These are phyloP conservation scores for Ophiosphaerella herpotricha DNA, from an alignment of 2,329 filamentous ascomycete genomes.

Conservation along the genomic window DNA sequence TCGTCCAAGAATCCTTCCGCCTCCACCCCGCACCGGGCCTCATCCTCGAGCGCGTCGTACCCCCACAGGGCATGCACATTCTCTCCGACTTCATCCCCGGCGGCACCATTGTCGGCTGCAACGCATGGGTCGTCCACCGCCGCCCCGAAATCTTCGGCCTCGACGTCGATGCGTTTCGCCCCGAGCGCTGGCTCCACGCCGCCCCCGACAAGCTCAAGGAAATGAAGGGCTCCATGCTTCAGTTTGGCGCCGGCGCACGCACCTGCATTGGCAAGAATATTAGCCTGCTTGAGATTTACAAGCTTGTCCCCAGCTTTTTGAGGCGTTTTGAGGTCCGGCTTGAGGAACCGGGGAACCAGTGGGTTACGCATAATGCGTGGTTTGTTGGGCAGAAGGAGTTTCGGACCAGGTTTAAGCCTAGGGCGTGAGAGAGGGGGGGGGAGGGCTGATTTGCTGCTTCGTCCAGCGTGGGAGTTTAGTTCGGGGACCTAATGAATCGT, in stretches of 20 bases:
- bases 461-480: too few species aligned
- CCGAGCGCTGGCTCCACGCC: slow-evolving; percentile 68
- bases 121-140: slow-evolving; percentile 75
- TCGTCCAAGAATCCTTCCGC: slow-evolving; percentile 77
- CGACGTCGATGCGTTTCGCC: slow-evolving; percentile 68
- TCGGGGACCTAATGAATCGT: too few species aligned
- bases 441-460: too few species aligned
- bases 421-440: slow-evolving; percentile 3
- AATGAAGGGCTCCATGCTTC: slow-evolving; percentile 73
- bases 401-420: slow-evolving; percentile 48
- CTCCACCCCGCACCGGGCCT: slow-evolving; percentile 75
- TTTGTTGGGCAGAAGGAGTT: slow-evolving; percentile 56
- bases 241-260: slow-evolving; percentile 72
- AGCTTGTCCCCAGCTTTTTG: slow-evolving; percentile 61
- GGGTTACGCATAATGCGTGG: slow-evolving; percentile 59
- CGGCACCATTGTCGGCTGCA: slow-evolving; percentile 75
- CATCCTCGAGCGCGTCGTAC: slow-evolving; percentile 74
- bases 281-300: slow-evolving; percentile 56
- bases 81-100: slow-evolving; percentile 66
- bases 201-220: slow-evolving; percentile 62
- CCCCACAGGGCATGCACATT: slow-evolving; percentile 66
- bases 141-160: slow-evolving; percentile 69
- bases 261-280: slow-evolving; percentile 68
- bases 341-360: slow-evolving; percentile 46
- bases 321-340: slow-evolving; percentile 64